These are phyloP conservation scores for Flaveria floridana DNA, from an alignment of 140 eudicot genomes.

Conservation along the genomic window DNA sequence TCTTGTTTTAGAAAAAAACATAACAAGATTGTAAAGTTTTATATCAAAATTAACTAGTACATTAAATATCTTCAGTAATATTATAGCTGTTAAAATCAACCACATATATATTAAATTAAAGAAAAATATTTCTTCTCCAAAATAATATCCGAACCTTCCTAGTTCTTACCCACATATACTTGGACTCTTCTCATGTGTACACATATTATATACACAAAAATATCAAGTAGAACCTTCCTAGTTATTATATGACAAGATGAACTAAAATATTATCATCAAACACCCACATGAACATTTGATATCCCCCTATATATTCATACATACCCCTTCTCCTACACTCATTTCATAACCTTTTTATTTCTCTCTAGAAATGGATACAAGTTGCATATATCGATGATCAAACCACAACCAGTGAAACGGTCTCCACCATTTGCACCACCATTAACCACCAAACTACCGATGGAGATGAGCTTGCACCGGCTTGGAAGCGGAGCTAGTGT, in stretches of 20 bases:
- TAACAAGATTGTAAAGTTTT: no score
- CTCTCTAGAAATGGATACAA: constrained; percentile 55
- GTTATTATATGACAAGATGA: constrained; percentile 40
- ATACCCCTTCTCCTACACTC: constrained; percentile 18
- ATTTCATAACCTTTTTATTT: constrained; percentile 21
- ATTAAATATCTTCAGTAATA: not conserved
- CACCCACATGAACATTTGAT: constrained; percentile 28
- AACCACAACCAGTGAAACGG: constrained; percentile 51
- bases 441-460: constrained; percentile 23
- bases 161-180: constrained; percentile 27
- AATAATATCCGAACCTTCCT: constrained; percentile 45
- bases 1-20: no score
- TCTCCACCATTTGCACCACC: constrained; percentile 20
- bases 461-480: constrained; percentile 29
- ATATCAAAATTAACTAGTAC: no score
- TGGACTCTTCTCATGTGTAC: constrained; percentile 23
- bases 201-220: constrained; percentile 4
- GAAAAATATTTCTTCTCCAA: constrained; percentile 1
- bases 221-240: constrained; percentile 35
- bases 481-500: constrained; percentile 66
- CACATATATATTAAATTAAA: not conserved
- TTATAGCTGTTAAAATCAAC: not conserved
- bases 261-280: constrained; percentile 33
- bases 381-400: constrained; percentile 51
- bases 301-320: constrained; percentile 37